Evolutionary conservation across 345 rosid genomes (phyloP).

Genomic region (Nephelium lappaceum): DNA sequence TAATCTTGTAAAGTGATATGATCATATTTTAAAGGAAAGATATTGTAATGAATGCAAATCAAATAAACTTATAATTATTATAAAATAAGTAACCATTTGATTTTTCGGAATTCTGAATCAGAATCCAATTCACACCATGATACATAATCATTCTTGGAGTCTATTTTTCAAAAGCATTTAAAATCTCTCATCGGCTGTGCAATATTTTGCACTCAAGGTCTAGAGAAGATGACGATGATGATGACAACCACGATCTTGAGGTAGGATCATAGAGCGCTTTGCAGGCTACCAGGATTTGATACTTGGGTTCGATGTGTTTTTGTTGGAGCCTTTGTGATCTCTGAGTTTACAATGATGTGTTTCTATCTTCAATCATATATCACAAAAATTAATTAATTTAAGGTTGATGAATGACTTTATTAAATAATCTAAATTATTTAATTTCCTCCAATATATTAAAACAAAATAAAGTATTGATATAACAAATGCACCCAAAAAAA

Average conservation of each 20-base stretch:
- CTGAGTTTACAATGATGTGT: too few relatives aligned
- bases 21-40: too few relatives aligned
- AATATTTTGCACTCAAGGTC: neutral
- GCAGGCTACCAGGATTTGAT: conserved; percentile 9
- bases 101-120: neutral
- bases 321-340: neutral
- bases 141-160: neutral
- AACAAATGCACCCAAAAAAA: too few relatives aligned
- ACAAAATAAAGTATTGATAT: too few relatives aligned
- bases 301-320: neutral
- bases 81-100: neutral
- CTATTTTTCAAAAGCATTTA: neutral
- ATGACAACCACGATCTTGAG: neutral
- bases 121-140: neutral
- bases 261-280: neutral
- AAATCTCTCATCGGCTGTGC: neutral
- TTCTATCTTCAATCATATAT: too few relatives aligned
- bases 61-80: too few relatives aligned
- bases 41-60: too few relatives aligned
- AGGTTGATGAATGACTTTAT: too few relatives aligned
- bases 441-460: too few relatives aligned
- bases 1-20: too few relatives aligned
- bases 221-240: neutral
- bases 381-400: too few relatives aligned
- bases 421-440: too few relatives aligned